These are phyloP conservation scores for Purshia tridentata DNA, from an alignment of 306 rosid genomes.

Conservation along the genomic window DNA sequence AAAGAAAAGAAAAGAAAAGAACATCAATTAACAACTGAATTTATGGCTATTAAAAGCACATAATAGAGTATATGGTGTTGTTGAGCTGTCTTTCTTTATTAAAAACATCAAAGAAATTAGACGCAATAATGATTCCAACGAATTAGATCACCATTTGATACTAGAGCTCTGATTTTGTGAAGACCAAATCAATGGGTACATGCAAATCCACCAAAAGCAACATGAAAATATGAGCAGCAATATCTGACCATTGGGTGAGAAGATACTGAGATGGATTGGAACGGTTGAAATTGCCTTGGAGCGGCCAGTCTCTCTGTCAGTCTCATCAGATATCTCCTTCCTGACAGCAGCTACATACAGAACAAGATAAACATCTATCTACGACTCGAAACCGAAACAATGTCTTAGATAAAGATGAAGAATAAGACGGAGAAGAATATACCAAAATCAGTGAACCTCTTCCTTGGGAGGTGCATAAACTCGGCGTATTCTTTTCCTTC, in stretches of 20 bases:
- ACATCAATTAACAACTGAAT: too few relatives aligned
- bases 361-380: constrained; percentile 3
- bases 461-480: constrained; percentile 83
- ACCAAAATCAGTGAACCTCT: constrained; percentile 79
- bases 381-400: neutral
- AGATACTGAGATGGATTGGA: constrained; percentile 52
- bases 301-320: constrained; percentile 47
- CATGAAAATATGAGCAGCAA: neutral
- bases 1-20: too few relatives aligned
- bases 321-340: constrained; percentile 46
- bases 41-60: too few relatives aligned
- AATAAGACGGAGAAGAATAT: neutral
- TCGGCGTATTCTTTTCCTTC: constrained; percentile 82
- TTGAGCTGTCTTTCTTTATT: too few relatives aligned
- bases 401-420: neutral
- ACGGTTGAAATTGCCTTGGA: constrained; percentile 37
- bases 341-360: constrained; percentile 30
- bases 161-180: neutral
- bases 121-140: neutral
- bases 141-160: neutral
- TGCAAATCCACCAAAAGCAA: neutral
- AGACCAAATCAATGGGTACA: neutral
- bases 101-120: neutral
- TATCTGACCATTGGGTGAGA: constrained; percentile 41
- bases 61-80: too few relatives aligned